Evolutionary conservation across 2,329 filamentous ascomycete species (phyloP).

Genomic region (Domatiomyces catenatus): DNA sequence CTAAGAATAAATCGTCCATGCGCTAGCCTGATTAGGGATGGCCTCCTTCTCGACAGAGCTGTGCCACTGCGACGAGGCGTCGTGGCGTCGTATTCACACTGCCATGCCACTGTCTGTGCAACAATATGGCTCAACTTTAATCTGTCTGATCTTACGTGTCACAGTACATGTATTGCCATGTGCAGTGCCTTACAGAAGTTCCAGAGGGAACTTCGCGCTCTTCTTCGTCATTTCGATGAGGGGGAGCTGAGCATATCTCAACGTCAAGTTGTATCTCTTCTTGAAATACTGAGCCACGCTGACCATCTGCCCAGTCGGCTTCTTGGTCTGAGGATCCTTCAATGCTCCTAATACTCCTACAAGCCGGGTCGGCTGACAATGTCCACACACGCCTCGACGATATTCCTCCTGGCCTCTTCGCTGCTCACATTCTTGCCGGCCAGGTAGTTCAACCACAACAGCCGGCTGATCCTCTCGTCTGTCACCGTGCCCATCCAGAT

Average conservation of each 20-base stretch:
- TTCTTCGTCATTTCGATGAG: slow-evolving; percentile 44
- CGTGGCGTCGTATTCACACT: too few species aligned
- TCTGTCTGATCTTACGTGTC: too few species aligned
- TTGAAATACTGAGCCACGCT: slow-evolving; percentile 46
- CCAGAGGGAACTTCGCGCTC: slow-evolving; percentile 39
- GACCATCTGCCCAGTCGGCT: slow-evolving; percentile 31
- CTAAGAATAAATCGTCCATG: too few species aligned
- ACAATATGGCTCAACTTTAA: too few species aligned
- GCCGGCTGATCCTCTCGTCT: slow-evolving; percentile 65
- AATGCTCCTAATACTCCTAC: too few species aligned
- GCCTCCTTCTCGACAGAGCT: too few species aligned
- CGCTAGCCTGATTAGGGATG: too few species aligned
- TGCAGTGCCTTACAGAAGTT: slow-evolving; percentile 35
- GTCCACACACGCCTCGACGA: slow-evolving; percentile 75
- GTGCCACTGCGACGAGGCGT: too few species aligned
- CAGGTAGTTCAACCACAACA: slow-evolving; percentile 83
- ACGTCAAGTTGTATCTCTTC: slow-evolving; percentile 34
- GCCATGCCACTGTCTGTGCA: too few species aligned
- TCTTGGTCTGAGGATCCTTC: slow-evolving; percentile 26
- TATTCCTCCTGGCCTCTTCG: slow-evolving; percentile 61
- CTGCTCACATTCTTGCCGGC: slow-evolving; percentile 76
- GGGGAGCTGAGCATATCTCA: slow-evolving; percentile 36
- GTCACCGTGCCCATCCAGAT: slow-evolving; percentile 52
- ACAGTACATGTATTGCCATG: too few species aligned
- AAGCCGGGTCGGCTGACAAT: slow-evolving; percentile 72